phyloP scores from a whole-genome alignment of 495 filamentous ascomycete species.

The Tuber borchii region DNA sequence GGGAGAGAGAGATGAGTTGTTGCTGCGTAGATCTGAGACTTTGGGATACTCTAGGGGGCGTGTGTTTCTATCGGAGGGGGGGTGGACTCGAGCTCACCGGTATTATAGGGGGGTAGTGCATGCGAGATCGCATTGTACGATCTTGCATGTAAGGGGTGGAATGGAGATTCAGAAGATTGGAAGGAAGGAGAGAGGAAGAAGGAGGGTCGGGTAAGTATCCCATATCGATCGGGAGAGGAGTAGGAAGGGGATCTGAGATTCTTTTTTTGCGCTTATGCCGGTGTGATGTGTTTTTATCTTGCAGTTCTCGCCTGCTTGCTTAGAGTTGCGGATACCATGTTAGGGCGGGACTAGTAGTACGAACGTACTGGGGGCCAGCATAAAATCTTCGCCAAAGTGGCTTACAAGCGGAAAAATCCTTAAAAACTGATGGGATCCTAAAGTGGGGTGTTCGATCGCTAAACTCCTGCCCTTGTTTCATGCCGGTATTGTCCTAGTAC shows the following conservation, averaged over 20 bases:
- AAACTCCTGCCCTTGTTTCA: neutral
- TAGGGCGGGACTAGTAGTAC: neutral
- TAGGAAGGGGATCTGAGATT: neutral
- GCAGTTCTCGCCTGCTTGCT: neutral
- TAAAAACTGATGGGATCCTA: too few species aligned
- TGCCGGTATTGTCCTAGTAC: neutral
- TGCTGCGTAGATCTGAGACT: neutral
- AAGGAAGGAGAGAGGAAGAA: neutral
- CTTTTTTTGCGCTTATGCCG: neutral
- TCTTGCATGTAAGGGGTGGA: neutral
- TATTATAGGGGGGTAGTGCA: too few species aligned
- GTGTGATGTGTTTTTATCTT: constrained; percentile 3
- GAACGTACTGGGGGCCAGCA: too few species aligned
- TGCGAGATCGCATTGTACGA: too few species aligned
- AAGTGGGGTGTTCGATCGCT: too few species aligned
- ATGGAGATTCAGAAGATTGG: neutral
- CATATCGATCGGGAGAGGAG: neutral
- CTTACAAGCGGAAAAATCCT: too few species aligned
- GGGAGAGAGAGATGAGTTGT: neutral
- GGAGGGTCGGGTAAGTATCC: neutral
- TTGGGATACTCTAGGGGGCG: neutral
- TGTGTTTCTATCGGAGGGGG: neutral
- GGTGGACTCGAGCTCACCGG: neutral
- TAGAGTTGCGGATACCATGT: neutral
- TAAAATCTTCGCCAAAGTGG: too few species aligned